These are phyloP conservation scores for Neurospora tetrasperma DNA, from an alignment of 495 filamentous ascomycete species.

Conservation along the genomic window DNA sequence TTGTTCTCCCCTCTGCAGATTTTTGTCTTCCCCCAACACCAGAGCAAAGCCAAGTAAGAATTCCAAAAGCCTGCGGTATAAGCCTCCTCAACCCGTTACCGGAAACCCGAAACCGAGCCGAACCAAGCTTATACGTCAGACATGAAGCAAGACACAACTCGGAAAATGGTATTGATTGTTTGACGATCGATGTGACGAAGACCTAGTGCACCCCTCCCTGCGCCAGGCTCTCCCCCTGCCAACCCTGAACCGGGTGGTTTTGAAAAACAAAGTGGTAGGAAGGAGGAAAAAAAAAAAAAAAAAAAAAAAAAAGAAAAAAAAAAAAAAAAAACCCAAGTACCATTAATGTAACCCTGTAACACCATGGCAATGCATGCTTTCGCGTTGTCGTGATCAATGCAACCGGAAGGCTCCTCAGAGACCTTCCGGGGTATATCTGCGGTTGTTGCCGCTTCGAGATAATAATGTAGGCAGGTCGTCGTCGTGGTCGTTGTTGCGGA, in stretches of 20 bases:
- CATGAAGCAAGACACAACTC: slow-evolving; percentile 2
- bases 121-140: background rate
- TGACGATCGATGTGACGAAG: background rate
- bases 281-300: background rate
- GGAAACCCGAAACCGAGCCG: background rate
- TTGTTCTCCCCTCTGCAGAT: slow-evolving; percentile 2
- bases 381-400: slow-evolving; percentile 13
- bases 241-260: background rate
- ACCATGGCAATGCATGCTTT: slow-evolving; percentile 26
- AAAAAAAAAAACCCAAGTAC: slow-evolving; percentile 9
- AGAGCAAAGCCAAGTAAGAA: background rate
- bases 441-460: background rate
- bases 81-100: background rate
- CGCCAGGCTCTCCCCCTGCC: background rate
- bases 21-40: background rate
- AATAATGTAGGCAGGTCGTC: background rate
- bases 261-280: background rate
- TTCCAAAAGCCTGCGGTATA: background rate
- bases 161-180: slow-evolving; percentile 7
- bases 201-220: background rate
- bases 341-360: slow-evolving; percentile 9
- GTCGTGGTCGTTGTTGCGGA: background rate
- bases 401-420: background rate
- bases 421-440: background rate
- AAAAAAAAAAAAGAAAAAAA: background rate